A percentile compares a stretch with the other conserved stretches of the same genome.
Conservation (phyloP, 2,329 filamentous ascomycete genomes). For the Blastomyces gilchristii region DNA sequence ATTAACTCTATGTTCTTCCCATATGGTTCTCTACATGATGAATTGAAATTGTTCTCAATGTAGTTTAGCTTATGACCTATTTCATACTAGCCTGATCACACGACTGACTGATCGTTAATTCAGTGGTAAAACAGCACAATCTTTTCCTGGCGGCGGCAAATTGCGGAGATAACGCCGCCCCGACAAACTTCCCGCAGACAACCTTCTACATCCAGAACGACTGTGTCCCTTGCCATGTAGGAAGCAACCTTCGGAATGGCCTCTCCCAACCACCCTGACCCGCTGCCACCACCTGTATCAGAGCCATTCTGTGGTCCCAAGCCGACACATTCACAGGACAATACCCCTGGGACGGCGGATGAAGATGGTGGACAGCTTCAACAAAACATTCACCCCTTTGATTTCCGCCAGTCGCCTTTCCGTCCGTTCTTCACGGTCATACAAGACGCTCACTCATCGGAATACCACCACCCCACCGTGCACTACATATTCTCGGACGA, state of each 20-base stretch:
- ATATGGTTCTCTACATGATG: no score
- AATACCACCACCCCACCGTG: conserved; percentile 72
- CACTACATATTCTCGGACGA: conserved; percentile 94
- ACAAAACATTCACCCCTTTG: conserved; percentile 10
- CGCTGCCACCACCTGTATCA: background rate
- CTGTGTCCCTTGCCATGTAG: conserved; percentile 1
- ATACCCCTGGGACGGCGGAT: background rate
- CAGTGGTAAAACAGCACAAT: no score
- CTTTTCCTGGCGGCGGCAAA: no score
- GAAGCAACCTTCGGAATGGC: background rate
- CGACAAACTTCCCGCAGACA: no score
- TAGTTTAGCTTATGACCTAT: no score
- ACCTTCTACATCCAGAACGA: no score
- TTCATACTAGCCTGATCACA: no score
- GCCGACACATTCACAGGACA: background rate
- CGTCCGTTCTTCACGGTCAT: conserved; percentile 78
- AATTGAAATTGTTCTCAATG: no score
- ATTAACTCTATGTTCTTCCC: no score
- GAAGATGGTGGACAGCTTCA: background rate
- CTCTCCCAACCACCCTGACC: background rate
- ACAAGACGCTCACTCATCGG: conserved; percentile 60
- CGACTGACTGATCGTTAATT: no score
- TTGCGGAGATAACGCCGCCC: no score
- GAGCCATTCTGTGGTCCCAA: background rate
- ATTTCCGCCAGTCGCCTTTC: conserved; percentile 43